Base-by-base conservation (phyloP, 2,329 filamentous ascomycete species). In the Lizonia empirigonia region DNA sequence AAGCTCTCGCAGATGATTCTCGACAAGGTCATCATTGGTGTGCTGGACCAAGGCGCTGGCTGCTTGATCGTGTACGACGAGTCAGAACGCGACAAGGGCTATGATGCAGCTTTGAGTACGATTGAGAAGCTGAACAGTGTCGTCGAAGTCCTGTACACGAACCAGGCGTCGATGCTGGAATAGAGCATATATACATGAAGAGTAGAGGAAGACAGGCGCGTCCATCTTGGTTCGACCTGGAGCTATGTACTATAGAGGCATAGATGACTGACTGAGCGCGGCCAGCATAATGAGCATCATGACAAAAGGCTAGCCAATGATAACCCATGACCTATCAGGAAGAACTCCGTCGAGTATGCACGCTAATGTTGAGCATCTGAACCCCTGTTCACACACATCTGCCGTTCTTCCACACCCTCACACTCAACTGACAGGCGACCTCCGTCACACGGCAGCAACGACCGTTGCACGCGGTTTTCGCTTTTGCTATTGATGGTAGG, bases 1-100 rank as follows among this genome's bases (percentile, higher is more conserved):
- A 99, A 99, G 82, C 82, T 99, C 58, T 95, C 90, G 36, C 95
- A 99, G 82, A 99, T 99, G 95, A 99, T 99, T 70, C 83, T 99
- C 53, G 94, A 99, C 80, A 97, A 97, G 82, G 91, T 97, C 68
- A 97, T 99, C 70, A 91, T 97, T 63, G 94, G 95, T 53, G 94
- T 99, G 48, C 79, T 99, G 64, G 94, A 99, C 74, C 94, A 99
- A 77, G 94, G 94, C 40, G 90, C 91, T n/a, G 93, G 93, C 30
- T 97, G 95, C 75, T 82, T 99, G 72, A 96, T 97, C 75, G 91
- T 99, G 65, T 99, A 88, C 70, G 94, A 99, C 70, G 94, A 99
- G 83, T 90, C 90, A 12, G 88, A 95, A 73, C 85, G 92, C 60
- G 94, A 99, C 73, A 87, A 93, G 77, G 88, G 89, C 26, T 99